These are phyloP conservation scores for Penicillium sp. DNA, from an alignment of 2,329 filamentous ascomycete species.

Conservation along the genomic window DNA sequence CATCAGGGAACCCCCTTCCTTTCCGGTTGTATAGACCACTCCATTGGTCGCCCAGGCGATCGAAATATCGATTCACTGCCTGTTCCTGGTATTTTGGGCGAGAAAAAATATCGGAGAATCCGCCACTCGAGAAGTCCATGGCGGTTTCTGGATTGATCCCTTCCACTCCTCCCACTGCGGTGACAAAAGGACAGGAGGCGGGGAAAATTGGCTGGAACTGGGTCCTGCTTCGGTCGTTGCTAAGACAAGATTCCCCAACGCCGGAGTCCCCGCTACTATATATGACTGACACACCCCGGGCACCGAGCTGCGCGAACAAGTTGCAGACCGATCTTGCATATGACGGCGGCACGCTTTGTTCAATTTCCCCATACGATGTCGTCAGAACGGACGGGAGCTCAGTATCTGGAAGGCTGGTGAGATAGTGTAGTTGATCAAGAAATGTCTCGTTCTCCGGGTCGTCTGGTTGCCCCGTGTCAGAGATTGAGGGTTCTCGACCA, in stretches of 20 bases:
- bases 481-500: slow-evolving; percentile 55
- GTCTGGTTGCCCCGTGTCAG: slow-evolving; percentile 48
- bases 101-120: slow-evolving; percentile 54
- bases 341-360: slow-evolving; percentile 60
- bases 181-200: slow-evolving; percentile 63
- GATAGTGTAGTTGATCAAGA: slow-evolving; percentile 62
- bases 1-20: slow-evolving; percentile 64
- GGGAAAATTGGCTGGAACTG: slow-evolving; percentile 59
- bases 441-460: slow-evolving; percentile 66
- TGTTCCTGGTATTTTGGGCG: slow-evolving; percentile 50
- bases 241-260: slow-evolving; percentile 56
- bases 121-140: slow-evolving; percentile 54
- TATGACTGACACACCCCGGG: slow-evolving; percentile 67
- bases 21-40: slow-evolving; percentile 51
- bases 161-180: slow-evolving; percentile 62
- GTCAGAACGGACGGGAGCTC: slow-evolving; percentile 64
- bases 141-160: slow-evolving; percentile 56
- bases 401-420: slow-evolving; percentile 56
- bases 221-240: slow-evolving; percentile 58
- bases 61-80: slow-evolving; percentile 49
- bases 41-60: slow-evolving; percentile 44
- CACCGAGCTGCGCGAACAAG: slow-evolving; percentile 64
- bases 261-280: slow-evolving; percentile 65
- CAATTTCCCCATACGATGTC: slow-evolving; percentile 71
- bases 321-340: slow-evolving; percentile 65